Evolutionary conservation across 805 yeast species (phyloP).

Genomic region (Hanseniaspora nectarophila): DNA sequence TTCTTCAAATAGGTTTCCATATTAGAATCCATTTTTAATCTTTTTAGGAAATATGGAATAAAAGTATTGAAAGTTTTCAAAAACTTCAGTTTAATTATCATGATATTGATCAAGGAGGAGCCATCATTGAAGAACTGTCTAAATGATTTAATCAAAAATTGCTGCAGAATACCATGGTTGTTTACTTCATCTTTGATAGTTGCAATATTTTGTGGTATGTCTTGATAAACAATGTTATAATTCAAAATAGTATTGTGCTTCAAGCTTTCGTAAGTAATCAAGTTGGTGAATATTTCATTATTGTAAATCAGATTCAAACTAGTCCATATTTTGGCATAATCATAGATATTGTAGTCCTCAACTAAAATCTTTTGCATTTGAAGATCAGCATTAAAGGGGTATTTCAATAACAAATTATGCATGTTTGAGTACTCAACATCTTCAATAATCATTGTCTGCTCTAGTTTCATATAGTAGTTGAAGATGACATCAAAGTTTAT

Average conservation of each 20-base stretch:
- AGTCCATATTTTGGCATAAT: neutral
- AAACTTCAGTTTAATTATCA: constrained; percentile 1
- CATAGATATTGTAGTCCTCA: constrained; percentile 4
- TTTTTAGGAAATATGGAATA: constrained; percentile 12
- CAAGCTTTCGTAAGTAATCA: neutral
- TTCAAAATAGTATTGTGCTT: constrained; percentile 9
- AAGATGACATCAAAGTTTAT: constrained; percentile 4
- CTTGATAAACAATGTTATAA: neutral
- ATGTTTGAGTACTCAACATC: constrained; percentile 7
- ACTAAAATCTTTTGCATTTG: neutral
- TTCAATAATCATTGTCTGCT: constrained; percentile 10
- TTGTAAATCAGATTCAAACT: neutral
- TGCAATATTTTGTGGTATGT: neutral
- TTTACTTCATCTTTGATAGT: constrained; percentile 5
- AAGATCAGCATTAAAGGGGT: neutral
- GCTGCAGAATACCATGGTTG: constrained; percentile 11
- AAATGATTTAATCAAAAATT: constrained; percentile 9
- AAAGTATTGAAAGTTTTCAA: constrained; percentile 9
- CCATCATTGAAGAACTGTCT: constrained; percentile 7
- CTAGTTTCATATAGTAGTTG: constrained; percentile 9
- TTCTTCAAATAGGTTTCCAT: neutral
- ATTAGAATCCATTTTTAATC: constrained; percentile 12
- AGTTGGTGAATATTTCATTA: neutral
- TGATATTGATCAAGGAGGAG: neutral
- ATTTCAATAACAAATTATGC: neutral